These are phyloP conservation scores for Trichoderma sp. DNA, from an alignment of 2,329 filamentous ascomycete species.

Conservation along the genomic window DNA sequence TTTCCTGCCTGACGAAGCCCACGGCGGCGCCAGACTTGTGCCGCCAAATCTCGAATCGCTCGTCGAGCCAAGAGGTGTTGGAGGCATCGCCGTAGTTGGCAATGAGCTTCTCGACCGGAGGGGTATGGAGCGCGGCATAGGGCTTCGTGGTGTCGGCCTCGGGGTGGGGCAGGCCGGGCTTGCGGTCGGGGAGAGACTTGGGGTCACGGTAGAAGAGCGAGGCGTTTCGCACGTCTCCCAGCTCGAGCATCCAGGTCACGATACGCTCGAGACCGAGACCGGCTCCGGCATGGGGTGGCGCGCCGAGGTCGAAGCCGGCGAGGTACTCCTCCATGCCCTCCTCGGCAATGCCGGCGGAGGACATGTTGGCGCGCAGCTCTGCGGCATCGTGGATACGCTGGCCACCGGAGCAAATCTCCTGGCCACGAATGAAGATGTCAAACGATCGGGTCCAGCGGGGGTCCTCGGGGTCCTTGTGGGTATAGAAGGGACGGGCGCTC, in stretches of 20 bases:
- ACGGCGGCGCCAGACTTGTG: slow-evolving; percentile 83
- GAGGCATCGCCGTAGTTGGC: slow-evolving; percentile 95
- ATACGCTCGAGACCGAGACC: slow-evolving; percentile 90
- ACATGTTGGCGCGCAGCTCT: slow-evolving; percentile 77
- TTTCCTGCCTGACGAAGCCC: slow-evolving; percentile 75
- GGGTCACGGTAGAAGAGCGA: slow-evolving; percentile 88
- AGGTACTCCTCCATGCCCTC: slow-evolving; percentile 90
- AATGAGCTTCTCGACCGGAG: slow-evolving; percentile 82
- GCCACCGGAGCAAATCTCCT: slow-evolving; percentile 89
- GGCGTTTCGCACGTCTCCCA: slow-evolving; percentile 87
- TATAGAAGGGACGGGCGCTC: slow-evolving; percentile 85
- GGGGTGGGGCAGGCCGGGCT: slow-evolving; percentile 73
- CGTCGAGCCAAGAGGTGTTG: slow-evolving; percentile 91
- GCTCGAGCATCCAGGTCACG: slow-evolving; percentile 79
- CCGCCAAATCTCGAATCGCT: slow-evolving; percentile 85
- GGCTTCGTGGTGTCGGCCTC: slow-evolving; percentile 73
- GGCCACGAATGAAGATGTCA: slow-evolving; percentile 90
- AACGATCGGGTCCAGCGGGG: slow-evolving; percentile 83
- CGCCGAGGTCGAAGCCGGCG: slow-evolving; percentile 82
- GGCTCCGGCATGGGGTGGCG: slow-evolving; percentile 85
- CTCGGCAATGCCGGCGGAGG: slow-evolving; percentile 72
- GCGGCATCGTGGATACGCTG: slow-evolving; percentile 86
- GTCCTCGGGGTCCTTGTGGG: slow-evolving; percentile 78
- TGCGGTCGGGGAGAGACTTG: slow-evolving; percentile 74
- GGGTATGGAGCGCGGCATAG: slow-evolving; percentile 58